Conservation (phyloP, 768 basidiomycete genomes). For the Naematelia aurantialba region DNA sequence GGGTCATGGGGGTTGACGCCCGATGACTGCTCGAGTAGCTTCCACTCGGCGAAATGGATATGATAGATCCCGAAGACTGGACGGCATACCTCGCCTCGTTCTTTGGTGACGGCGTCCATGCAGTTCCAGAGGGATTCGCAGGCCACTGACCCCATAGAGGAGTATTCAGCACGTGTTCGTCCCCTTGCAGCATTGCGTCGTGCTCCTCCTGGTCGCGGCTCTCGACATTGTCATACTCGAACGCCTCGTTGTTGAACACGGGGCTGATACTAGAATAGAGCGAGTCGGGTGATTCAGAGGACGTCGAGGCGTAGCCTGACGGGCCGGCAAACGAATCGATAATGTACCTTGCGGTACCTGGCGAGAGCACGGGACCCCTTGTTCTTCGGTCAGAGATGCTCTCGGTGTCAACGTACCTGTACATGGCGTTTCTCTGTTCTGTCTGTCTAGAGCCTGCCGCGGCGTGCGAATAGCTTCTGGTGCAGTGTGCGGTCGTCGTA, state of each 20-base stretch:
- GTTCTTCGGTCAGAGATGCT: background rate
- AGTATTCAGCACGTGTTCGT: slow-evolving; percentile 7
- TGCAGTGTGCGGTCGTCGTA: too few relatives aligned
- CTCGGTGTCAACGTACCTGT: background rate
- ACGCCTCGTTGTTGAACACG: slow-evolving; percentile 26
- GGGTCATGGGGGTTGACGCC: slow-evolving; percentile 6
- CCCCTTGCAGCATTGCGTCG: slow-evolving; percentile 23
- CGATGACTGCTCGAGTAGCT: slow-evolving; percentile 19
- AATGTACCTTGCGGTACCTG: slow-evolving; percentile 14
- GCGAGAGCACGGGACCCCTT: slow-evolving; percentile 16
- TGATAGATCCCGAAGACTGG: slow-evolving; percentile 28
- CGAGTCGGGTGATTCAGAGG: slow-evolving; percentile 40
- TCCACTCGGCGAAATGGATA: slow-evolving; percentile 39
- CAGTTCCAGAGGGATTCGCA: slow-evolving; percentile 6
- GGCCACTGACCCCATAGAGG: slow-evolving; percentile 28
- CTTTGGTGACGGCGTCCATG: background rate
- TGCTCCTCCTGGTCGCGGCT: slow-evolving; percentile 19
- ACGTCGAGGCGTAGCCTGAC: slow-evolving; percentile 11
- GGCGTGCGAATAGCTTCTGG: too few relatives aligned
- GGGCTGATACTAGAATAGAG: slow-evolving; percentile 36
- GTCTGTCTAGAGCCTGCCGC: background rate
- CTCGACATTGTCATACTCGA: slow-evolving; percentile 26
- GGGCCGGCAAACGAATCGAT: slow-evolving; percentile 14
- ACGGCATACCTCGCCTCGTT: background rate
- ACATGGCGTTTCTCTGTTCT: background rate